Base-by-base conservation (phyloP, 2,329 filamentous ascomycete genomes). In the Ophiostoma ulmi region DNA sequence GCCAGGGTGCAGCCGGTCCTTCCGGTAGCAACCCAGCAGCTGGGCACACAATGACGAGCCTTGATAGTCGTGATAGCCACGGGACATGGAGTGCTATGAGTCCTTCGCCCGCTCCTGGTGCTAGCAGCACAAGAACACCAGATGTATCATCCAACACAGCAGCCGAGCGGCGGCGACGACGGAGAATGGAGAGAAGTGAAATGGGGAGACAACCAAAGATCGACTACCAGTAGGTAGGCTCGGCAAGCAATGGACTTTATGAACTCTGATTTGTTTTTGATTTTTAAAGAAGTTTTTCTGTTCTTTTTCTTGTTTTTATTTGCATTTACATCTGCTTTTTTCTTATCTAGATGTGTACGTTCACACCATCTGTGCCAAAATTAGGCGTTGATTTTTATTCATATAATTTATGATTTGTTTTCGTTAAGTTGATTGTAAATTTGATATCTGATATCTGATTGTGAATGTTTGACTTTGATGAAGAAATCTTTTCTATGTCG, bases 1-100 rank as follows among this genome's bases (percentile, higher is more conserved):
- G 85, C 7, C 79, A 80, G 72, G 79, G 82, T 1, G n/a, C 44
- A 8, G 35, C 69, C 14, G 80, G 81, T 2, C 81, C 81, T 20
- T 80, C 81, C n/a, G 81, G 80, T 0, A 73, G 74, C 38, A 75
- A 76, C 8, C 79, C 81, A 1, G 77, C 79, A 20, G 80, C 80
- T 0, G 79, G 78, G 2, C 78, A 78, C 44, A 84, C 84, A 4
- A 78, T 84, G 61, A 85, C 85, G 66, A 84, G 80, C 71, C 75
- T 83, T 17, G 83, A 79, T 61, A 85, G 83, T 73, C 77, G 78
- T 52, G 78, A 75, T 67, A 83, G 81, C 73, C 84, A 86, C 72
- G 84, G 81, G 31, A 86, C 83, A 1, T 86, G 83, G 84, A 87
- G 85, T 74, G 83, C 79, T 3, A 80, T 87, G 78, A 86, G 81